Conservation (phyloP, 305 asterid genomes). For the Nicotiana rustica region DNA sequence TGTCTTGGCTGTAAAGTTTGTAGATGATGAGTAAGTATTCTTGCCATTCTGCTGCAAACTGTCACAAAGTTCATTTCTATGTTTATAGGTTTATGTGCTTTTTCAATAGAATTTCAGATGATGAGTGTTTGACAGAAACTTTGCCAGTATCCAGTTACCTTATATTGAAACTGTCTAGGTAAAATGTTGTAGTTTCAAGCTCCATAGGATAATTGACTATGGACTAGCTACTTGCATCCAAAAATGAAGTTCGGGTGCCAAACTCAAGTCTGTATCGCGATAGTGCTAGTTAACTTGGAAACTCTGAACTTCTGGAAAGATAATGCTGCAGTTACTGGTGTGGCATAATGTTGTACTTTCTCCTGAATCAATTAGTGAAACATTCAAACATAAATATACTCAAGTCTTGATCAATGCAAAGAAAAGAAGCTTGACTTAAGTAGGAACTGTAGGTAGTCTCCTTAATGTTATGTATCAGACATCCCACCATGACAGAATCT, state of each 20-base stretch:
- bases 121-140: background rate
- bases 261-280: too few species aligned
- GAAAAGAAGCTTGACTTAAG: background rate
- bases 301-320: too few species aligned
- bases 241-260: background rate
- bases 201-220: background rate
- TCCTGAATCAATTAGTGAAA: background rate
- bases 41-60: background rate
- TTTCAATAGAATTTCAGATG: background rate
- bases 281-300: background rate
- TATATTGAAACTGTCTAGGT: background rate
- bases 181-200: background rate
- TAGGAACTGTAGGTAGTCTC: background rate
- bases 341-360: background rate
- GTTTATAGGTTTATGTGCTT: background rate
- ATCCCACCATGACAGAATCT: background rate
- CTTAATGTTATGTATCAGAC: background rate
- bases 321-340: too few species aligned
- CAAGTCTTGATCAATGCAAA: too few species aligned
- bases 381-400: background rate
- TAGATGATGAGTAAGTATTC: conserved; percentile 52
- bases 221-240: background rate
- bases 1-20: conserved; percentile 50
- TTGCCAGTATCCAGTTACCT: background rate
- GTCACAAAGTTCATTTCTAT: background rate